Base-by-base conservation (phyloP, 257 asterid species). In the Solanum pennellii region DNA sequence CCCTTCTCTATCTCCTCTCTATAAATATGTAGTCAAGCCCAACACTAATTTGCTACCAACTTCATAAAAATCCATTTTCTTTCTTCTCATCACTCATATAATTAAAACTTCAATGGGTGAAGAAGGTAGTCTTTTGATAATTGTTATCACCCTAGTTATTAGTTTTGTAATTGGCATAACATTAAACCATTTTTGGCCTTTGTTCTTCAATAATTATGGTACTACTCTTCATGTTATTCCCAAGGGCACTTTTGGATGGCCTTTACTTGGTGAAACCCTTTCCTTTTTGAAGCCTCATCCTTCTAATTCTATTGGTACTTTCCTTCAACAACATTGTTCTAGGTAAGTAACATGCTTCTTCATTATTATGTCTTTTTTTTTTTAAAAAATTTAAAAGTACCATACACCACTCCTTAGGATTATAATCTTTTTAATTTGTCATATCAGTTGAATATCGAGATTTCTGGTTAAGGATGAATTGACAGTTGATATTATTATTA, bases 251-350 rank as follows among this genome's bases (percentile, higher is more conserved):
- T 94, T 94, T 73, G 98, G 98, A 6, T 94, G 95, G 95, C 98
- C 97, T 21, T 76, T 94, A 88, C 90, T 93, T 83, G 98, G 98
- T 4, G 98, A 94, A 89, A 94, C 98, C 85, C 92, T 94, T 35
- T 76, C 94, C 33, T 94, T 93, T 89, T 86, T 94, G 89, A 93
- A 92, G 87, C 96, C 97, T 88, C 98, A 94, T 75, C 87, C 97
- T 88, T 94, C 97, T 31, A 91, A 91, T 90, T 93, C 97, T 8
- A 62, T 87, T 89, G 98, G 98, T 9, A 77, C 90, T 87, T 94
- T 93, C 79, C 91, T 94, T 86, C 94, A 93, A 89, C 72, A 90
- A 82, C 98, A 91, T 89, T 93, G 95, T 84, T 90, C 95, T 82
- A 94, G 94, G 98, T 93, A 88, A 86, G 91, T 82, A 45, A 77